Evolutionary conservation across 768 basidiomycete genomes (phyloP).

Genomic region (Podaxis rugospora): DNA sequence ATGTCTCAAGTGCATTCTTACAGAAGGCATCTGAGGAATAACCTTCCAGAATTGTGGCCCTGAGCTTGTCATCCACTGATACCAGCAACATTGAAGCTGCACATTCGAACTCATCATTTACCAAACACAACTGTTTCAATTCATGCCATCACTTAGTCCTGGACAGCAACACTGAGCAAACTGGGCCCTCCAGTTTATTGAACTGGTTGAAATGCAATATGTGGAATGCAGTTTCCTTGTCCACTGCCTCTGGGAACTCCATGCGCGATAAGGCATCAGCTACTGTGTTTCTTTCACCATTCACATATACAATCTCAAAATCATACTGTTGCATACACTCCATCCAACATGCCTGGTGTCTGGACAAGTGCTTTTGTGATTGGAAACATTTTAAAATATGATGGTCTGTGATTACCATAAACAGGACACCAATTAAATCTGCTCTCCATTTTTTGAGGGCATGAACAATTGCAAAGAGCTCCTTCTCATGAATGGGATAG

Average conservation of each 20-base stretch:
- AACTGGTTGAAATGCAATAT: no score
- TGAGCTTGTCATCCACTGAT: no score
- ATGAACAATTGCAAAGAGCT: constrained; percentile 29
- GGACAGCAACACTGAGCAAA: constrained; percentile 16
- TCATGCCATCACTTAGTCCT: no score
- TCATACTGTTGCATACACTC: constrained; percentile 31
- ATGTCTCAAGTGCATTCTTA: no score
- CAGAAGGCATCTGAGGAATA: no score
- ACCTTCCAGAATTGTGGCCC: no score
- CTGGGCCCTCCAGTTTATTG: constrained; percentile 26
- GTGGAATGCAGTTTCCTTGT: no score
- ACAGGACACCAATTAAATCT: constrained; percentile 14
- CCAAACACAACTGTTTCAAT: no score
- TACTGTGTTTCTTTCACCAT: constrained; percentile 26
- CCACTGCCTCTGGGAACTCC: no score
- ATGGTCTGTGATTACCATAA: constrained; percentile 31
- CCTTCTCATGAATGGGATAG: constrained; percentile 33
- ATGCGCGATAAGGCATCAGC: constrained; percentile 31
- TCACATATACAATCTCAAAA: constrained; percentile 28
- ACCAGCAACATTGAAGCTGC: no score
- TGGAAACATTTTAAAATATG: constrained; percentile 25
- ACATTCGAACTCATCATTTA: no score
- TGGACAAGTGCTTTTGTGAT: constrained; percentile 26
- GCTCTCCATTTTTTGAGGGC: neutral
- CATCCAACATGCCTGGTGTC: constrained; percentile 24